Percentiles rank a stretch among this genome's conserved stretches.
phyloP scores from a whole-genome alignment of 805 yeast species.

The Metschnikowia drakensbergensis region DNA sequence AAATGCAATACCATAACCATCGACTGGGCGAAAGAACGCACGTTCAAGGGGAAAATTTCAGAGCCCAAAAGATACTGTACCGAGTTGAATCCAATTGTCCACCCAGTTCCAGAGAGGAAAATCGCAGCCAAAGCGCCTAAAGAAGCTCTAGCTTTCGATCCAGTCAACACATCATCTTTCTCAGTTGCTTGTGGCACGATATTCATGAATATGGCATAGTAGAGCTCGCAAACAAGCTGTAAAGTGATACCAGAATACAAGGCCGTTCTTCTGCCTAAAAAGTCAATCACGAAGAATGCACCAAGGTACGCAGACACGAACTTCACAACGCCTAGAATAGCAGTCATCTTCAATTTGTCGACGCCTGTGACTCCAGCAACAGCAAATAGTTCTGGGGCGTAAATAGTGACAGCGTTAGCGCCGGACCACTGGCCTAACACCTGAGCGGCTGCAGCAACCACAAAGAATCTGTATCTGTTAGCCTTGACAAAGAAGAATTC shows the following conservation, averaged over 20 bases:
- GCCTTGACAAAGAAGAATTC: slow-evolving; percentile 38
- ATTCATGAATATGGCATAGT: slow-evolving; percentile 44
- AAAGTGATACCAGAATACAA: slow-evolving; percentile 46
- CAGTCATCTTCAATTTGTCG: slow-evolving; percentile 44
- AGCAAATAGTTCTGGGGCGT: slow-evolving; percentile 50
- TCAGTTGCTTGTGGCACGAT: slow-evolving; percentile 43
- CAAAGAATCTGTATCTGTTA: slow-evolving; percentile 43
- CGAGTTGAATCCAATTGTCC: slow-evolving; percentile 59
- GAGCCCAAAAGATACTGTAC: slow-evolving; percentile 53
- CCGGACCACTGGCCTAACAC: slow-evolving; percentile 59
- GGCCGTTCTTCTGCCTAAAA: slow-evolving; percentile 49
- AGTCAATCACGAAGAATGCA: slow-evolving; percentile 53
- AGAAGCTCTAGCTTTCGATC: slow-evolving; percentile 36
- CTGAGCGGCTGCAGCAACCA: slow-evolving; percentile 42
- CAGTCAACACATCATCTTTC: slow-evolving; percentile 25
- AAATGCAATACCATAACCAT: slow-evolving; percentile 54
- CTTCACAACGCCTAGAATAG: slow-evolving; percentile 52
- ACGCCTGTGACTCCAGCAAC: slow-evolving; percentile 45
- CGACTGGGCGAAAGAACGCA: slow-evolving; percentile 48
- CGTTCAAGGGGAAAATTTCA: slow-evolving; percentile 51
- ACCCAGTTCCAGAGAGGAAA: slow-evolving; percentile 49
- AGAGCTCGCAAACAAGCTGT: slow-evolving; percentile 42
- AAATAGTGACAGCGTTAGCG: slow-evolving; percentile 52
- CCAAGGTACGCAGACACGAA: slow-evolving; percentile 44
- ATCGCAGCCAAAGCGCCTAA: slow-evolving; percentile 49